These are phyloP conservation scores for Trichoderma asperelloides DNA, from an alignment of 495 filamentous ascomycete genomes.

Conservation along the genomic window DNA sequence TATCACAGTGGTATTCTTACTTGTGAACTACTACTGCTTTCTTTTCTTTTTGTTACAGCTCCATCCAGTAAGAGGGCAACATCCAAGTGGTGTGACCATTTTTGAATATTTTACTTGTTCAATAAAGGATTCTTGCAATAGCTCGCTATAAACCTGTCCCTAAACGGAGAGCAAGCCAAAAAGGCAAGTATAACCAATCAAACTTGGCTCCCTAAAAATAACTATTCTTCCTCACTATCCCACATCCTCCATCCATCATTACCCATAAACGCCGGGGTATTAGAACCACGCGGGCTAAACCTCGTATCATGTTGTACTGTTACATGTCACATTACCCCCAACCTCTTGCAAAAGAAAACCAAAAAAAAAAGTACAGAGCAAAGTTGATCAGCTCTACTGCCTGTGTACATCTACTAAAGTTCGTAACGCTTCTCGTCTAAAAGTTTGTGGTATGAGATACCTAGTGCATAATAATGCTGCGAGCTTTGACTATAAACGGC, in stretches of 20 bases:
- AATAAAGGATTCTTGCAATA: background rate
- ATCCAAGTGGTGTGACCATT: background rate
- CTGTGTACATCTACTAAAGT: background rate
- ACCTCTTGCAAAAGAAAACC: background rate
- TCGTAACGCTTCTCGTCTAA: background rate
- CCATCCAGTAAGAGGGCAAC: no score
- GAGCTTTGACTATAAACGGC: background rate
- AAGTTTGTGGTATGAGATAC: background rate
- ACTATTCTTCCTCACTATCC: background rate
- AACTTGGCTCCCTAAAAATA: background rate
- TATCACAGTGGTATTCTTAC: no score
- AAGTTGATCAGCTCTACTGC: background rate
- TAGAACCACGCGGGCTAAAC: background rate
- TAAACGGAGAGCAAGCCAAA: background rate
- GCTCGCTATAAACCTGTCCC: background rate
- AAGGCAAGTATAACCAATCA: background rate
- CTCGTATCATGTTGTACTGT: background rate
- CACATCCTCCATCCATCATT: background rate
- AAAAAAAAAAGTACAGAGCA: background rate
- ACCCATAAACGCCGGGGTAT: conserved; percentile 4
- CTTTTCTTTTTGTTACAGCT: no score
- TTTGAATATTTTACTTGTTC: background rate
- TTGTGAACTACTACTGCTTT: no score
- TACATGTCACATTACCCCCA: background rate
- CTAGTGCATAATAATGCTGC: no score